Base-by-base conservation (phyloP, 805 yeast species). In the Pichia sporocuriosa region DNA sequence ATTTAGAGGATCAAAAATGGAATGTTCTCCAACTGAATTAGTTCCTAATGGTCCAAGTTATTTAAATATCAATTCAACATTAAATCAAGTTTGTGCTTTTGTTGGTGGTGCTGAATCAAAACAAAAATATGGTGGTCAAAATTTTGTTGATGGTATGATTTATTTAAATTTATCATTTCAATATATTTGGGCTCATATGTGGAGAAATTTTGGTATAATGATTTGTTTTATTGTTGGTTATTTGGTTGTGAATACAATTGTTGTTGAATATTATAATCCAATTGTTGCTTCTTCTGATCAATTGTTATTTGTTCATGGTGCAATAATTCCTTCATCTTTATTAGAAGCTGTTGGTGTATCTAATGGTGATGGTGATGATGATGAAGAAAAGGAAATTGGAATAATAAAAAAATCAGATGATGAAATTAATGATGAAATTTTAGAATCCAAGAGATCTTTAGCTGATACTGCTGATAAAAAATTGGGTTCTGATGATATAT, bases 151-250 rank as follows among this genome's bases (percentile, higher is more conserved):
- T 46, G 86, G 85, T 57, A 75, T 72, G 43, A 55, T 57, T 17
- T 79, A 75, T 51, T 42, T 78, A 16, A 46, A 47, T 4, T 53
- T 52, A 4, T 58, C 77, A 9, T 85, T 60, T 59, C 54, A 59
- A 31, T 86, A 80, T 66, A 55, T 55, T 20, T 76, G 70, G 53
- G 48, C 59, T 20, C 85, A 86, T 59, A 70, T 73, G 38, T 86
- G 95, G 95, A 77, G 95, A 66, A 83, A 86, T 58, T 69, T 81
- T 41, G 95, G 79, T 46, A 69, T 74, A 42, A 42, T 67, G 43
- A 44, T 71, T 50, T 72, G 57, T 7, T 72, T 67, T 50, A 57
- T 65, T 28, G 27, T 70, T 13, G 67, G 71, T 47, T 69, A 70
- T 56, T 48, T 72, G 25, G 28, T 38, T 3, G 44, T 61, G 22